A percentile compares a stretch with the other conserved stretches of the same genome.
phyloP scores from a whole-genome alignment of 192 early-diverging fungal species.

The Backusella liffmaniae region DNA sequence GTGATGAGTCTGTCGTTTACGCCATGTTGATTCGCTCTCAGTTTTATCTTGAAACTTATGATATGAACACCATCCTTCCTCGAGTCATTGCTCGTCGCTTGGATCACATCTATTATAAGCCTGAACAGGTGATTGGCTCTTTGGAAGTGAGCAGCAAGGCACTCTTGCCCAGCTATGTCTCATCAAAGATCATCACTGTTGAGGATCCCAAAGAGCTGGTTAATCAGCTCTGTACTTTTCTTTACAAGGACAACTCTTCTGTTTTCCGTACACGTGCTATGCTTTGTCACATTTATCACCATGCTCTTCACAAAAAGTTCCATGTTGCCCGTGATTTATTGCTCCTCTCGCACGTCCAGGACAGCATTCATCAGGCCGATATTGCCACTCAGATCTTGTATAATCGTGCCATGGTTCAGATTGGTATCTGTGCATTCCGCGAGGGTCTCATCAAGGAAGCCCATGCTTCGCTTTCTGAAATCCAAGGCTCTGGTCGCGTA shows the following conservation, averaged over 20 bases:
- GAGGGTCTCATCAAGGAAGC: slow-evolving; percentile 87
- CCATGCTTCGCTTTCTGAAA: slow-evolving; percentile 83
- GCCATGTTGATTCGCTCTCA: slow-evolving; percentile 83
- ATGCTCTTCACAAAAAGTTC: slow-evolving; percentile 95
- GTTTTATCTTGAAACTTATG: slow-evolving; percentile 75
- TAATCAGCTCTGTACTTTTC: slow-evolving; percentile 79
- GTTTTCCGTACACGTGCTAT: slow-evolving; percentile 89
- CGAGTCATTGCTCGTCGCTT: slow-evolving; percentile 83
- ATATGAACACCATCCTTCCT: slow-evolving; percentile 60
- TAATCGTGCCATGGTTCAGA: slow-evolving; percentile 96
- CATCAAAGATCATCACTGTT: slow-evolving; percentile 45
- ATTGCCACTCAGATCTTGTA: slow-evolving; percentile 90
- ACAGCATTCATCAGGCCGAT: slow-evolving; percentile 84
- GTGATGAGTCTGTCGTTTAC: slow-evolving; percentile 87
- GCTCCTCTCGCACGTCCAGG: slow-evolving; percentile 98
- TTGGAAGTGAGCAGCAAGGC: slow-evolving; percentile 54
- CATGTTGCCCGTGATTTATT: slow-evolving; percentile 91
- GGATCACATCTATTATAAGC: slow-evolving; percentile 97
- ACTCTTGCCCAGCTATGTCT: slow-evolving; percentile 41
- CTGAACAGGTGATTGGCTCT: slow-evolving; percentile 80
- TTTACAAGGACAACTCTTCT: slow-evolving; percentile 84
- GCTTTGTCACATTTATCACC: slow-evolving; percentile 96
- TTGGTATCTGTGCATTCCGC: slow-evolving; percentile 96
- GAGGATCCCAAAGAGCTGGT: slow-evolving; percentile 63
- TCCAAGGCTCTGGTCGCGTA: slow-evolving; percentile 76